Base-by-base conservation (phyloP, 2,329 filamentous ascomycete species). In the Exophiala xenobiotica region DNA sequence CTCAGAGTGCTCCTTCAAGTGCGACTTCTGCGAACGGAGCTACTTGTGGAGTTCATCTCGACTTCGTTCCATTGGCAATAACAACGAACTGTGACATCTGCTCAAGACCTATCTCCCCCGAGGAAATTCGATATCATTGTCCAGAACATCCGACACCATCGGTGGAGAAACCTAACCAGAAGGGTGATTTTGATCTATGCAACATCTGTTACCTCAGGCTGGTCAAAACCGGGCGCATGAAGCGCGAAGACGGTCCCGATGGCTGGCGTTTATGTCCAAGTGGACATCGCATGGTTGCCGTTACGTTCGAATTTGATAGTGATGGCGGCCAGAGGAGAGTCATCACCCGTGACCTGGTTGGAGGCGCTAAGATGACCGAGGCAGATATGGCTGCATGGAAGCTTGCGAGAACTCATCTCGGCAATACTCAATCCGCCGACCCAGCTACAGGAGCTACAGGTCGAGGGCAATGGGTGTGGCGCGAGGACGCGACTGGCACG, bases 101-200 rank as follows among this genome's bases (percentile, higher is more conserved):
- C 68, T 80, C 78, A 38, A 79, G 83, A 42, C 74, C 82, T 1
- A 95, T 96, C 53, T 77, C 83, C 2, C 83, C 88, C 0, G 80
- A 78, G 0, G 78, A 83, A 45, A 80, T 80, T 4, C 80, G 90
- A 11, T 90, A 86, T 61, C 92, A 96, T 70, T 97, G 92, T 69
- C 85, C 83, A 42, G 49, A 44, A 5, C 61, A 63, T 40, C 43
- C 53, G 6, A 59, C 60, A 27, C 55, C 60, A 4, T 73, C 78
- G 45, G 95, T 90, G 68, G 82, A 81, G 45, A 74, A 79, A 23
- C 72, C 75, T 3, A 64, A 71, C 19, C 70, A 71, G 0, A 52
- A 49, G 16, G 90, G 90, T n/a, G 87, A 95, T 67, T 95, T 93
- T 67, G 89, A 96, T 61, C 81, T 96, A 41, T 96, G 91, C 70